These are phyloP conservation scores for Candida tunisiensis DNA, from an alignment of 1,139 yeast genomes.

Conservation along the genomic window DNA sequence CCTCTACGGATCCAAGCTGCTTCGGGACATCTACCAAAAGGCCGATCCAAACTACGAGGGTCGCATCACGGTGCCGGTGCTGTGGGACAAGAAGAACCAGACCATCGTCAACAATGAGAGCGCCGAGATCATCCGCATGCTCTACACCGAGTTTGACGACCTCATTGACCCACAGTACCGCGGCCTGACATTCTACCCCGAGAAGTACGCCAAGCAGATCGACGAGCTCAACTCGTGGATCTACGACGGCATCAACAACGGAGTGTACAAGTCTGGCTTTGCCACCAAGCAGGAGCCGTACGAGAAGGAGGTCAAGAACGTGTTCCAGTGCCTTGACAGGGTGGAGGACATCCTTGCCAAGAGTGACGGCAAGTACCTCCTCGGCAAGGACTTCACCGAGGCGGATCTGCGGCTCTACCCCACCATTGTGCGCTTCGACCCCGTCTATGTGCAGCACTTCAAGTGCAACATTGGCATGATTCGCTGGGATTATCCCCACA, in stretches of 20 bases:
- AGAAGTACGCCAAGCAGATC: constrained; percentile 32
- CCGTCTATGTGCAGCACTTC: constrained; percentile 87
- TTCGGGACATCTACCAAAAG: constrained; percentile 58
- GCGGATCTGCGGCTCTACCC: constrained; percentile 79
- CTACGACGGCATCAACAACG: constrained; percentile 76
- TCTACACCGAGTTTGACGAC: constrained; percentile 51
- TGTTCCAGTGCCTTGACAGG: constrained; percentile 59
- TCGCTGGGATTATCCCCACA: constrained; percentile 60
- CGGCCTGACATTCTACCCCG: constrained; percentile 49
- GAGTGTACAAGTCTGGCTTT: constrained; percentile 89
- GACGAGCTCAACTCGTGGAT: constrained; percentile 77
- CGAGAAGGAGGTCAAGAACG: constrained; percentile 45
- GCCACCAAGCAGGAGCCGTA: constrained; percentile 76
- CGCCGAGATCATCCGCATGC: constrained; percentile 71
- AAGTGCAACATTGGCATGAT: constrained; percentile 80
- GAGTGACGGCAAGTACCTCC: constrained; percentile 33
- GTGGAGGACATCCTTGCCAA: constrained; percentile 49
- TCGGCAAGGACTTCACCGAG: constrained; percentile 63
- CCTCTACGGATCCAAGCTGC: constrained; percentile 36
- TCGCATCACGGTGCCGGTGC: constrained; percentile 79
- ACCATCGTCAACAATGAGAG: constrained; percentile 88
- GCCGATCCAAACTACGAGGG: constrained; percentile 65
- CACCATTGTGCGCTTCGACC: constrained; percentile 75
- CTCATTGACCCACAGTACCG: constrained; percentile 31
- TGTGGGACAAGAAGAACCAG: constrained; percentile 72